Evolutionary conservation across 495 filamentous ascomycete species (phyloP).

Genomic region (Tuber melanosporum): DNA sequence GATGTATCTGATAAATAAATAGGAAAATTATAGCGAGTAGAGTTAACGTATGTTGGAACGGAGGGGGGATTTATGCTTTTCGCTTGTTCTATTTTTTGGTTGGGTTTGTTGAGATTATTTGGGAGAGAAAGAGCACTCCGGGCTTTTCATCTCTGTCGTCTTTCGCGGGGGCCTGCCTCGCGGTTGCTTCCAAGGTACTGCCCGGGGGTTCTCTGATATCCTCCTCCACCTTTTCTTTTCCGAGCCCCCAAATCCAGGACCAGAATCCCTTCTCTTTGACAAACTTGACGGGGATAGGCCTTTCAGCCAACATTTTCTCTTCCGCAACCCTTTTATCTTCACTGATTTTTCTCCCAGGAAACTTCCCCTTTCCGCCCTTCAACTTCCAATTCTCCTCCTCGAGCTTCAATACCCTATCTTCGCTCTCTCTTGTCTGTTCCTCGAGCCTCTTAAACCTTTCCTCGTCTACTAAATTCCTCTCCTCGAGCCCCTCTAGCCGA

Average conservation of each 20-base stretch:
- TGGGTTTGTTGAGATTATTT: not conserved
- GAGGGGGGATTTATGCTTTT: not conserved
- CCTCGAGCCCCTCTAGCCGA: slow-evolving; percentile 53
- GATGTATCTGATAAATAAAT: not conserved
- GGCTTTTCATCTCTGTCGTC: not conserved
- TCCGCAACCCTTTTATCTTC: not conserved
- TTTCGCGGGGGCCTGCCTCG: not conserved
- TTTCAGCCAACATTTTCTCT: not conserved
- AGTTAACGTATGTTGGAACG: not conserved
- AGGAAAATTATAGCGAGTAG: not conserved
- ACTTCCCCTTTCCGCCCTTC: slow-evolving; percentile 27
- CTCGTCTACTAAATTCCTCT: slow-evolving; percentile 41
- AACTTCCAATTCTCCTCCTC: slow-evolving; percentile 48
- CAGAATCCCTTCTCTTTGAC: not conserved
- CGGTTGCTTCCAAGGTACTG: not conserved
- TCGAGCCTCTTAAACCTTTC: slow-evolving; percentile 58
- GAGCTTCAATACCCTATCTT: slow-evolving; percentile 55
- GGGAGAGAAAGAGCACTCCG: not conserved
- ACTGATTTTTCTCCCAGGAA: slow-evolving; percentile 14
- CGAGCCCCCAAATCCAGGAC: not conserved
- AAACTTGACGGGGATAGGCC: not conserved
- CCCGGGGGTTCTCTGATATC: not conserved
- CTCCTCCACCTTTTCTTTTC: not conserved
- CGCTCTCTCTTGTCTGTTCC: slow-evolving; percentile 41
- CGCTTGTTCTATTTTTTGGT: not conserved